Evolutionary conservation across 1,284 basidiomycete genomes (phyloP).

Genomic region (Cystobasidium slooffiae): DNA sequence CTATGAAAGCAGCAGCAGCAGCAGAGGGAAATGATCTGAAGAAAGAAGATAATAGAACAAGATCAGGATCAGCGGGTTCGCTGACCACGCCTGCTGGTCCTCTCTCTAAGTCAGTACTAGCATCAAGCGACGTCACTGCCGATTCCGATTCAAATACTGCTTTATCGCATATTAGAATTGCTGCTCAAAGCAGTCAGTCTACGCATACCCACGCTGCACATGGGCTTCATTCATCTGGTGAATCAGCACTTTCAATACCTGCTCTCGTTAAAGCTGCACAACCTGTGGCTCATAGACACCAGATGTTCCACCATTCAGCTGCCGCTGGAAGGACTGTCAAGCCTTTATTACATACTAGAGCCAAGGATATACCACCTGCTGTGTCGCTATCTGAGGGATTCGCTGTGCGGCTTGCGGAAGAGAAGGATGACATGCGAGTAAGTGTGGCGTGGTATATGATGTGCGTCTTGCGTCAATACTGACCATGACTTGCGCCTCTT

Average conservation of each 20-base stretch:
- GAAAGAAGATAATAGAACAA: not conserved
- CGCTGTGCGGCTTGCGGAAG: constrained; percentile 31
- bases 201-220: not conserved
- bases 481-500: not conserved
- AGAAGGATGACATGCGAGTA: constrained; percentile 33
- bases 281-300: not conserved
- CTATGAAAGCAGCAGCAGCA: constrained; percentile 8
- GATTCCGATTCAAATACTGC: too few relatives aligned
- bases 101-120: not conserved
- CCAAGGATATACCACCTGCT: constrained; percentile 29
- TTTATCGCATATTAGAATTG: not conserved
- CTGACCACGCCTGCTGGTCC: too few relatives aligned
- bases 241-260: constrained; percentile 2
- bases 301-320: constrained; percentile 17
- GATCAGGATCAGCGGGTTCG: not conserved
- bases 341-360: constrained; percentile 32
- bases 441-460: not conserved
- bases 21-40: not conserved
- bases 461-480: not conserved
- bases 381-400: constrained; percentile 35
- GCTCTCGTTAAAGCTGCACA: not conserved
- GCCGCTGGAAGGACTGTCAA: constrained; percentile 27
- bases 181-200: not conserved
- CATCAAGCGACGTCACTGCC: not conserved
- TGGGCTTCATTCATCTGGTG: not conserved